Conservation (phyloP, 2,329 filamentous ascomycete genomes). For the Monosporascus sp. region DNA sequence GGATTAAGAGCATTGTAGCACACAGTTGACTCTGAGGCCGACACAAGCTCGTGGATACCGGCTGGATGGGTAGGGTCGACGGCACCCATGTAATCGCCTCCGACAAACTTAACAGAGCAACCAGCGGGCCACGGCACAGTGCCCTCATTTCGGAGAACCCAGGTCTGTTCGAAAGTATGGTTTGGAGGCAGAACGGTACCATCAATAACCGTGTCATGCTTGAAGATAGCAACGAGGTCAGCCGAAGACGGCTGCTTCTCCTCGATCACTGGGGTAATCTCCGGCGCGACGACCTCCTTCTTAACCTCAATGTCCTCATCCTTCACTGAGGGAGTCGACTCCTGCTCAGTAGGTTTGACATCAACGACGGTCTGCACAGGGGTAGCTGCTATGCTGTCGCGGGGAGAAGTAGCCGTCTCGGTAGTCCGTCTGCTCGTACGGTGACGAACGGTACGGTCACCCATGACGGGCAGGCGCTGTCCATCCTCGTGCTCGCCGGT, state of each 20-base stretch:
- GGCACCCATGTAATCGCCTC: conserved; percentile 94
- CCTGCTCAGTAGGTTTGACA: conserved; percentile 57
- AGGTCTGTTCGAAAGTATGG: conserved; percentile 79
- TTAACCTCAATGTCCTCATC: conserved; percentile 22
- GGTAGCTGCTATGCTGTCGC: conserved; percentile 39
- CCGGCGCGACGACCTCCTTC: conserved; percentile 9
- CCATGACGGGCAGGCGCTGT: conserved; percentile 61
- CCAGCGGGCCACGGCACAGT: conserved; percentile 77
- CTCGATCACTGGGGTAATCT: conserved; percentile 9
- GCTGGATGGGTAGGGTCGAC: conserved; percentile 75
- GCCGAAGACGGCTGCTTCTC: conserved; percentile 16
- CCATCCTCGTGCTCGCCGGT: conserved; percentile 70
- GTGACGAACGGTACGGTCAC: conserved; percentile 47
- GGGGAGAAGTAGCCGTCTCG: conserved; percentile 46
- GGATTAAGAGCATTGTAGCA: conserved; percentile 64
- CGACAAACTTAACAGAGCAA: conserved; percentile 84
- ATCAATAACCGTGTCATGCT: conserved; percentile 74
- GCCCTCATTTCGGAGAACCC: conserved; percentile 85
- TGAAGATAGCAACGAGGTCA: conserved; percentile 55
- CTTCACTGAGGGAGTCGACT: conserved; percentile 20
- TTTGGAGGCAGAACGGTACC: conserved; percentile 67
- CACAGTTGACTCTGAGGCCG: conserved; percentile 77
- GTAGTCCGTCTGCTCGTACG: conserved; percentile 43
- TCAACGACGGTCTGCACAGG: conserved; percentile 68
- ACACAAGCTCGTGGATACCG: conserved; percentile 69